phyloP scores from a whole-genome alignment of 768 basidiomycete species.

The Macrolepiota dolichaula region DNA sequence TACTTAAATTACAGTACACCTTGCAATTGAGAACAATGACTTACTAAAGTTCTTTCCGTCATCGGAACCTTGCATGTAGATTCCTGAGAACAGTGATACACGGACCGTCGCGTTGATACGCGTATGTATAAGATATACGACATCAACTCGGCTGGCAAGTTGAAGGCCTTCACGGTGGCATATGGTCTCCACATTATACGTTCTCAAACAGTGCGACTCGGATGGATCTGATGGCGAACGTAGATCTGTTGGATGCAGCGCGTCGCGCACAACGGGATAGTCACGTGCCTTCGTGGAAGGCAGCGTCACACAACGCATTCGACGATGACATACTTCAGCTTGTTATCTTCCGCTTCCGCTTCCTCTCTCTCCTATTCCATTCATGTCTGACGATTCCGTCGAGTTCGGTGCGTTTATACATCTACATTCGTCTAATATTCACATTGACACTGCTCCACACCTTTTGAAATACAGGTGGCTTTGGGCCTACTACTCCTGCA shows the following conservation, averaged over 20 bases:
- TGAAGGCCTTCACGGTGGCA: too few relatives aligned
- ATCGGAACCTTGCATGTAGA: too few relatives aligned
- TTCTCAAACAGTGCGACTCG: too few relatives aligned
- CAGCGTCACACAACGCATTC: not conserved
- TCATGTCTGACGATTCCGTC: constrained; percentile 11
- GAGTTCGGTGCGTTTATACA: constrained; percentile 3
- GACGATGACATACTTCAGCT: not conserved
- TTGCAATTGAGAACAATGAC: too few relatives aligned
- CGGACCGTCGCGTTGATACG: too few relatives aligned
- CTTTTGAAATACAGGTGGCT: constrained; percentile 16
- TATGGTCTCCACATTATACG: too few relatives aligned
- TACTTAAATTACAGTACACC: too few relatives aligned
- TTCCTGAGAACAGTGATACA: too few relatives aligned
- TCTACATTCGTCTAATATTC: not conserved
- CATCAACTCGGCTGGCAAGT: too few relatives aligned
- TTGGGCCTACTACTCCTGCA: constrained; percentile 20
- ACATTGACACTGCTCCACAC: not conserved
- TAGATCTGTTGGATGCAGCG: not conserved
- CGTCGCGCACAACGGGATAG: not conserved
- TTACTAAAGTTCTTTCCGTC: too few relatives aligned
- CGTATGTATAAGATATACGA: too few relatives aligned
- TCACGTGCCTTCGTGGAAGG: constrained; percentile 8
- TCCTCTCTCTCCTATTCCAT: not conserved
- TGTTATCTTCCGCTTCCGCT: not conserved
- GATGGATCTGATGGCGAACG: too few relatives aligned